A percentile compares a stretch with the other conserved stretches of the same genome.
Evolutionary conservation across 2,329 filamentous ascomycete genomes (phyloP).

Genomic region (Macrophomina pseudophaseolina): DNA sequence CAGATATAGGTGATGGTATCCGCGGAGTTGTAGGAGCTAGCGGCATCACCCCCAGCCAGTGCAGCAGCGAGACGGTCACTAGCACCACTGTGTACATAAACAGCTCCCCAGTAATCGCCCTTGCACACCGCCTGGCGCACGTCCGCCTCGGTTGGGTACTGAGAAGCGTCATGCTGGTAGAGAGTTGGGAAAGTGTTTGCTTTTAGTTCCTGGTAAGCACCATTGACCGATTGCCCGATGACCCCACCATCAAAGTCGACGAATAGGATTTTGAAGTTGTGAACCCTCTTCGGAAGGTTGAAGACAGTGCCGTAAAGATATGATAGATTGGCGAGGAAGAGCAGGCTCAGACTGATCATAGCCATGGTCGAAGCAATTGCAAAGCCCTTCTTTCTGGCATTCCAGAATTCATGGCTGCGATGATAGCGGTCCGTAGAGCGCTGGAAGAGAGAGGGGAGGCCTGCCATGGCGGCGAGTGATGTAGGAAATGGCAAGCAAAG

Average conservation of each 20-base stretch:
- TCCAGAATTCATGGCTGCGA: slow-evolving; percentile 21
- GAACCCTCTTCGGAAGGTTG: slow-evolving; percentile 38
- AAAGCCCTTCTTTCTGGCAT: slow-evolving; percentile 15
- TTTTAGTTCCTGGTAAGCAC: slow-evolving; percentile 39
- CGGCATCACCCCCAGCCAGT: slow-evolving; percentile 39
- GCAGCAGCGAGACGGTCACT: slow-evolving; percentile 45
- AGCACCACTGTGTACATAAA: slow-evolving; percentile 40
- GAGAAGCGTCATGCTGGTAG: slow-evolving; percentile 32
- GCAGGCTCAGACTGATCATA: slow-evolving; percentile 37
- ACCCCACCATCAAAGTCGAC: slow-evolving; percentile 48
- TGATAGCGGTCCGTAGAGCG: slow-evolving; percentile 21
- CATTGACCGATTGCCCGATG: slow-evolving; percentile 40
- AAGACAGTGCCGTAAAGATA: slow-evolving; percentile 48
- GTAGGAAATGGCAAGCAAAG: neutral
- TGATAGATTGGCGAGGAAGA: slow-evolving; percentile 44
- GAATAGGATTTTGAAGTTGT: slow-evolving; percentile 43
- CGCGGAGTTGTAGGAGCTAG: slow-evolving; percentile 41
- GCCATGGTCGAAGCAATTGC: neutral
- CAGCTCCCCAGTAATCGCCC: slow-evolving; percentile 40
- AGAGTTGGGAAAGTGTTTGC: slow-evolving; percentile 40
- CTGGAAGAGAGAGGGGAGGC: slow-evolving; percentile 6
- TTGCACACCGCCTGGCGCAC: slow-evolving; percentile 45
- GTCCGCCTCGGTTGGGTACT: slow-evolving; percentile 37
- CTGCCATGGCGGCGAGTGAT: slow-evolving; percentile 5
- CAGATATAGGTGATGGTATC: slow-evolving; percentile 50